phyloP scores from a whole-genome alignment of 73 alveolate genomes.

The Paramecium caudatum region DNA sequence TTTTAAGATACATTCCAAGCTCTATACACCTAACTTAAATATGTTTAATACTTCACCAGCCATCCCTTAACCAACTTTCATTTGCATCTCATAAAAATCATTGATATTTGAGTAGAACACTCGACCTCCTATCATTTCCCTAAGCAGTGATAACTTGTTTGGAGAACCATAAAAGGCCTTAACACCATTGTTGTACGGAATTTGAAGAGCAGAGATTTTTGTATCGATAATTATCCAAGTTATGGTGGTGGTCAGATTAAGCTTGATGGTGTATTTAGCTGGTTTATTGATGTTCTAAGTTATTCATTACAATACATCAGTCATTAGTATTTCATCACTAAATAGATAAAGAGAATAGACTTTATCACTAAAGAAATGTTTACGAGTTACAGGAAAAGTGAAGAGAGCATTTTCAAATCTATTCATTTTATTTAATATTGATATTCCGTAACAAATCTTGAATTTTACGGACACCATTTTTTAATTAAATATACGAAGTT shows the following conservation, averaged over 20 bases:
- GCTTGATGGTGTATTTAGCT: constrained; percentile 43
- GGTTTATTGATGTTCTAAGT: constrained; percentile 2
- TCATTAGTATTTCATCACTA: constrained; percentile 39
- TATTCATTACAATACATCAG: background rate
- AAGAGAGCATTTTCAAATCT: constrained; percentile 60
- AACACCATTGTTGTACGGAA: background rate
- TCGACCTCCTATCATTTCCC: constrained; percentile 63
- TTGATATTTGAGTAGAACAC: background rate
- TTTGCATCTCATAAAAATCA: constrained; percentile 15
- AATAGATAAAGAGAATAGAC: constrained; percentile 5
- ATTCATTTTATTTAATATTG: constrained; percentile 22
- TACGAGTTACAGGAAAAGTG: constrained; percentile 39
- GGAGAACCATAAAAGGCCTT: constrained; percentile 52
- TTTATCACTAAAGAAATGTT: constrained; percentile 56
- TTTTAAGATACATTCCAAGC: constrained; percentile 26
- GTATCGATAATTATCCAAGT: background rate
- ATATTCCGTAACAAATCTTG: too few species aligned
- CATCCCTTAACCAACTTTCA: constrained; percentile 57
- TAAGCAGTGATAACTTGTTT: constrained; percentile 1
- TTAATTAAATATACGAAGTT: too few species aligned
- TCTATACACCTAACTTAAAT: constrained; percentile 36
- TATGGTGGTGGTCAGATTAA: constrained; percentile 53
- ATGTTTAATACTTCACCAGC: constrained; percentile 15
- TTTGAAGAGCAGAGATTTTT: background rate
- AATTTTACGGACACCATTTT: too few species aligned